Base-by-base conservation (phyloP, 2,329 filamentous ascomycete species). In the Verticillium dahliae region DNA sequence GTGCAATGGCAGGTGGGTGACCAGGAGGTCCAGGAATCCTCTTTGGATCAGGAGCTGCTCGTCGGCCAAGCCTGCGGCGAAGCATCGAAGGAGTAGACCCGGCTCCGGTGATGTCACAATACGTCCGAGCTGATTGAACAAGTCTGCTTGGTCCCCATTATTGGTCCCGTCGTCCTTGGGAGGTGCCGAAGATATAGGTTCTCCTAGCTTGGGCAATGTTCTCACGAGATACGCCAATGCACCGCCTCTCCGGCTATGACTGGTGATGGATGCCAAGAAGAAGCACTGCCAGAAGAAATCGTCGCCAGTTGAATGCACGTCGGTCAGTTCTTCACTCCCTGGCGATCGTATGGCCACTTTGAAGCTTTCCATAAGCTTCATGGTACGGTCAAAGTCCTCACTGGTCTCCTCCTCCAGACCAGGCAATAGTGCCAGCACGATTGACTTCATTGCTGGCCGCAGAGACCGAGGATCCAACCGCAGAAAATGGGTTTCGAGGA, bases 251-350 rank as follows among this genome's bases (percentile, higher is more conserved):
- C 94, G 85, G 63, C 88, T 92, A 52, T 91, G 85, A 69, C 93
- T 94, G 1, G 95, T 97, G 63, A 99, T 95, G 18, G 91, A 90
- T 10, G 94, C 92, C 18, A 99, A 79, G 70, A 99, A 98, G 71
- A 99, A 90, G 73, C 92, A 97, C 76, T 99, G 95, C 95, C 95
- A 99, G 73, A 98, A 99, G 74, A 95, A 97, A 66, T 91, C 90
- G 66, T 93, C 91, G 10, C 87, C 87, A 9, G 82, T 82, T 56
- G 79, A 84, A 73, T 84, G 85, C 41, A 75, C 81, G 61, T 73
- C 74, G 37, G 76, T 85, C 65, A 80, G 80, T 60, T 75, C 77
- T 65, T 83, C 77, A 63, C 82, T 81, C 33, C 76, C 75, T 9
- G 75, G 68, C 34, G 86, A 78, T 62, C 87, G 81, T 68, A 92